Base-by-base conservation (phyloP, 1,284 basidiomycete genomes). In the Somion occarium region DNA sequence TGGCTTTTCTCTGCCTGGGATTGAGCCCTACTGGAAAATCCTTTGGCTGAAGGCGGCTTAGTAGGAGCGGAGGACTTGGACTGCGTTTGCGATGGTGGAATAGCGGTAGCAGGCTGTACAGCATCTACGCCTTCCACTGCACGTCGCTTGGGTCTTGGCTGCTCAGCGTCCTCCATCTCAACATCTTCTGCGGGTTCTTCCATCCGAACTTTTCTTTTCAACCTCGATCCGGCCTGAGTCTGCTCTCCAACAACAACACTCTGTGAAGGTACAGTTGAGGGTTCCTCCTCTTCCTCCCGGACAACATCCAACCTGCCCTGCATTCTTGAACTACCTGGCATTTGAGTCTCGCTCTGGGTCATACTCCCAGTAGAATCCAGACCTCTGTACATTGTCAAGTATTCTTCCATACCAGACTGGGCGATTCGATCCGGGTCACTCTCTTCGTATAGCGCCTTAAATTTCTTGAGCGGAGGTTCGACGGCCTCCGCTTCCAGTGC, bases 381-480 rank as follows among this genome's bases (percentile, higher is more conserved):
- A 15, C 20, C 27, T 41, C 38, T 46, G 25, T 23, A 51, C 49
- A 42, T 56, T 48, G 56, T 60, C 59, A 37, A 55, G 37, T 61
- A 61, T 34, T 62, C 57, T n/a, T 59, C 56, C 26, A 60, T 23
- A 44, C 47, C 53, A 46, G 58, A 58, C 38, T 57, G 48, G 15
- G 60, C 53, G 5, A 66, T 50, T 24, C 67, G 71, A 51, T 75
- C 73, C 12, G 81, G 83, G 59, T 85, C 73, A 48, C 73, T 85
- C 22, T 77, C 78, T 12, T 89, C 85, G 54, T 86, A 89, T 2
- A 89, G 70, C 0, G 78, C 78, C 59, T 80, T 85, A 67, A 82
- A 87, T 61, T 80, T 85, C 61, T 88, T 87, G 20, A 80, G 64
- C 2, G 81, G 76, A n/a, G n/a, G n/a, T n/a, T n/a, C n/a, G n/a